These are phyloP conservation scores for Pseudotsuga menziesii DNA, from an alignment of 75 land plant genomes.

Conservation along the genomic window DNA sequence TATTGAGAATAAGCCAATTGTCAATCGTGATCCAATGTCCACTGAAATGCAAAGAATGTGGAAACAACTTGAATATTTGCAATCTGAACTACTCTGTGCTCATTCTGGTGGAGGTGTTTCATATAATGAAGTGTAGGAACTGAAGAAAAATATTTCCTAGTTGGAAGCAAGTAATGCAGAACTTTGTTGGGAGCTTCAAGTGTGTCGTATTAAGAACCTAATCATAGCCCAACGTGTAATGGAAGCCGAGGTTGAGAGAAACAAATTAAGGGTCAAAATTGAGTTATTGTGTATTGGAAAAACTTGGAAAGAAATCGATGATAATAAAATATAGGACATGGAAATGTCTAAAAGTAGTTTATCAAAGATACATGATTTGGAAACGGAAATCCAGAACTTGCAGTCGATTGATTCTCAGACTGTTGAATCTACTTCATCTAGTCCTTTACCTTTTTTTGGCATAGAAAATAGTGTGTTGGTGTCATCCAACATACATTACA, in stretches of 20 bases:
- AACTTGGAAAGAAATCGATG: conserved; percentile 21
- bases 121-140: too few relatives aligned
- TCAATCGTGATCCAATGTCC: too few relatives aligned
- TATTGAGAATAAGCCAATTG: too few relatives aligned
- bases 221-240: conserved; percentile 36
- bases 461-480: not conserved
- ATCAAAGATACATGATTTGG: conserved; percentile 33
- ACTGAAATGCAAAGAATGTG: too few relatives aligned
- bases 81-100: too few relatives aligned
- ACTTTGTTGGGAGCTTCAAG: conserved; percentile 69
- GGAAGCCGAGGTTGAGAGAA: conserved; percentile 50
- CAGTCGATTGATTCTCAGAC: conserved; percentile 8
- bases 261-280: conserved; percentile 31
- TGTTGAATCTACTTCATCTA: conserved; percentile 1
- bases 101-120: too few relatives aligned
- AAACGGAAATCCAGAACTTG: conserved; percentile 23
- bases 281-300: conserved; percentile 32
- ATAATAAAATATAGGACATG: conserved; percentile 15
- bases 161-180: too few relatives aligned
- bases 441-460: not conserved
- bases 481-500: conserved; percentile 5
- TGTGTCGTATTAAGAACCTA: conserved; percentile 37
- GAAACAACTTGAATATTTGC: too few relatives aligned
- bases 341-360: conserved; percentile 23
- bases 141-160: too few relatives aligned